Base-by-base conservation (phyloP, 768 basidiomycete genomes). In the Chalciporus piperatus region DNA sequence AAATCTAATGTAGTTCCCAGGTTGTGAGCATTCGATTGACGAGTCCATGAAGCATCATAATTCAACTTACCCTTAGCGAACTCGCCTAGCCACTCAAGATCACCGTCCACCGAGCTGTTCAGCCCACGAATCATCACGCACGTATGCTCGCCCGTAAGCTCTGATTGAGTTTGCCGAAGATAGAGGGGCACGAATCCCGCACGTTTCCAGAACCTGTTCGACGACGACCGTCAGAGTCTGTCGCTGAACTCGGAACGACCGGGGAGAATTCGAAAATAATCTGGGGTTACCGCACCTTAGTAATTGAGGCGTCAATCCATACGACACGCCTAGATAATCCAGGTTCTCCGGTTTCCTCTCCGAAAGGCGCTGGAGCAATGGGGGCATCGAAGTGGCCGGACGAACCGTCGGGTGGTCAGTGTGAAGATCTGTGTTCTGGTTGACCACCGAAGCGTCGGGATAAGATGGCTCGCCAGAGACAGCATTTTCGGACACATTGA, bases 301-400 rank as follows among this genome's bases (percentile, higher is more conserved):
- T 1, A 98, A 76, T 56, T 82, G 85, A 6, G 90, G 80, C 0
- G 95, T 98, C 45, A 99, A 74, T 6, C 97, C 97, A 65, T 96
- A 99, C 13, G 93, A 96, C 3, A 98, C 96, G 41, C 97, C 96
- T 6, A 99, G 76, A 63, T 96, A 99, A 69, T 98, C 96, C 20
- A 99, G 76, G 27, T 71, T 76, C 64, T 98, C 94, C 0, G 96
- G 96, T 67, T 87, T 89, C 28, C 89, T 80, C 65, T 98, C 95
- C 1, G 89, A 83, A 4, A 98, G 77, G 3, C 93, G 83, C 61
- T 95, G 92, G 1, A 99, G 79, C 4, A 99, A 78, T 1, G 96
- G 94, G 0, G 95, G 95, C 92, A 98, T 97, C 37, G 82, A 79
- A 6, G 78, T 72, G 0, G 82, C 77, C 3, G 90, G 71, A 3